Evolutionary conservation across 2,329 filamentous ascomycete genomes (phyloP).

Genomic region (Blumeriella jaapii): DNA sequence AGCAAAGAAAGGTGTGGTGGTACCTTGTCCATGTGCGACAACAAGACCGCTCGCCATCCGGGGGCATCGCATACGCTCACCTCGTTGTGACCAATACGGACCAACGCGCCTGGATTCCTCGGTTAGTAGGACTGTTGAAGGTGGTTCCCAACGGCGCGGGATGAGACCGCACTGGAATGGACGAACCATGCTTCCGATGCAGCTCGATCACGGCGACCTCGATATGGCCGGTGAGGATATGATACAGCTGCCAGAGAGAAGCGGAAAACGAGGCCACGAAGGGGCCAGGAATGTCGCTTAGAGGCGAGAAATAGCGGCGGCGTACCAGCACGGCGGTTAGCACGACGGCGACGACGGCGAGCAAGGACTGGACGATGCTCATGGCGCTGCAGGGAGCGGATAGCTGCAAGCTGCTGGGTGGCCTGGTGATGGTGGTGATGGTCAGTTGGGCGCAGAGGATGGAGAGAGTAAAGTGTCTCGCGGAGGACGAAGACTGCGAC

Average conservation of each 20-base stretch:
- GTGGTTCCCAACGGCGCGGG: not conserved
- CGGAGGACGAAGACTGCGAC: too few relatives aligned
- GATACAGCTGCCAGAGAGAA: slow-evolving; percentile 30
- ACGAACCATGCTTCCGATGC: slow-evolving; percentile 31
- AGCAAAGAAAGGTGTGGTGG: not conserved
- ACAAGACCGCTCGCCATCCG: slow-evolving; percentile 27
- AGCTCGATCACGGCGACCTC: slow-evolving; percentile 29
- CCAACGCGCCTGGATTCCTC: slow-evolving; percentile 28
- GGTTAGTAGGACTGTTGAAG: not conserved
- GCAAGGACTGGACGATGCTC: slow-evolving; percentile 3
- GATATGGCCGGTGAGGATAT: slow-evolving; percentile 29
- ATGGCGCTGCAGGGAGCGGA: not conserved
- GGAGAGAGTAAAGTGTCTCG: too few relatives aligned
- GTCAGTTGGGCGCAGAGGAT: not conserved
- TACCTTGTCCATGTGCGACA: slow-evolving; percentile 27
- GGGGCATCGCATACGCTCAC: slow-evolving; percentile 34
- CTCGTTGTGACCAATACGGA: slow-evolving; percentile 34
- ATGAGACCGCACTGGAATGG: too few relatives aligned
- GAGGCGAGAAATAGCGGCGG: slow-evolving; percentile 6
- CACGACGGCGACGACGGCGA: not conserved
- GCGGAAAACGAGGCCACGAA: slow-evolving; percentile 31
- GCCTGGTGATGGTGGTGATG: not conserved
- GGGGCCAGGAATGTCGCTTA: slow-evolving; percentile 31
- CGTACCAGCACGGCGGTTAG: slow-evolving; percentile 1
- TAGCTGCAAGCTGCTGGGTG: not conserved